Base-by-base conservation (phyloP, 1,139 yeast genomes). In the Sugiyamaella paludigena region DNA sequence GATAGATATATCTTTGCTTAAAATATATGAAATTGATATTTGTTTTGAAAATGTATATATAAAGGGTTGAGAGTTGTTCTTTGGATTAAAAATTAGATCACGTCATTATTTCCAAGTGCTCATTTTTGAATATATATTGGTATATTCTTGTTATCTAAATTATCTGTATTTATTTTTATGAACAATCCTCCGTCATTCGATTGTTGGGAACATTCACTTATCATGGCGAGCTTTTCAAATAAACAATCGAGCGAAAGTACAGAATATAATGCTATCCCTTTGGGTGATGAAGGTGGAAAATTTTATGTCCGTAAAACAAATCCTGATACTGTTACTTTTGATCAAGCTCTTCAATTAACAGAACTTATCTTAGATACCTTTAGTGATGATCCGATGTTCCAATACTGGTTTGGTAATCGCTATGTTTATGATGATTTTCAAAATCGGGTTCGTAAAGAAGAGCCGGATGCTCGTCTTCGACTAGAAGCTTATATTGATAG, bases 341-440 rank as follows among this genome's bases (percentile, higher is more conserved):
- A 48, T 13, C 50, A 46, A 8, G 50, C 45, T 4, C 38, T 55
- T 7, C 45, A 48, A 13, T 30, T 46, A 5, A 41, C 54, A 1
- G 58, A 55, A 30, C 39, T 52, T 7, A 30, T 49, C 26, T 33
- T 48, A 9, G 52, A 51, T 34, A 37, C 49, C 13, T 55, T 55
- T 30, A 39, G 40, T 27, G 35, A 38, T 10, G 54, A 46, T 26
- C 42, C 36, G 11, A 36, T 50, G 39, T 47, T 50, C 35, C 38
- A 37, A 16, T 53, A 45, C 36, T 51, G 49, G 51, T 51, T 50
- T 32, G 58, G 56, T 7, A 47, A 50, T 7, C 19, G 42, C 10
- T 54, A 53, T 42, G 38, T 35, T 16, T 51, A 51, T 35, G 51
- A 48, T 19, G 52, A 47, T 26, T 27, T 43, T 37, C 45, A 40